Percentiles rank a stretch among this genome's conserved stretches.
Evolutionary conservation across 1,284 basidiomycete species (phyloP).

Genomic region (Ustilago bromivora): DNA sequence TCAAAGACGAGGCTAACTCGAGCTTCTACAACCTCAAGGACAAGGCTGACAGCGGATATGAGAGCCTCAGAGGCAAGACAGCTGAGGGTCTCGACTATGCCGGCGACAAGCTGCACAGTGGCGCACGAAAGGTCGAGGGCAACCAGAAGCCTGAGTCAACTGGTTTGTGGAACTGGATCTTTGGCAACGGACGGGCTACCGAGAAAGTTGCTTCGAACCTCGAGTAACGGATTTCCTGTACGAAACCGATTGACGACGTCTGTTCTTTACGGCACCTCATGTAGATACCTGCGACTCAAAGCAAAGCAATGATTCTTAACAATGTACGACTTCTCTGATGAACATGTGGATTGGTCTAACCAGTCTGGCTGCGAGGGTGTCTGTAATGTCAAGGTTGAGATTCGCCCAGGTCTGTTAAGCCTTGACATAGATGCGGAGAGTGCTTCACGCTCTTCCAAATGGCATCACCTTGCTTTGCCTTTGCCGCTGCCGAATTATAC

Average conservation of each 20-base stretch:
- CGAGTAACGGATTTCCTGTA: conserved; percentile 25
- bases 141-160: conserved; percentile 39
- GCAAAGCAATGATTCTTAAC: not conserved
- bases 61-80: conserved; percentile 33
- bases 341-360: too few relatives aligned
- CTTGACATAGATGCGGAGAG: not conserved
- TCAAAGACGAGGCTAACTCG: conserved; percentile 43
- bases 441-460: conserved; percentile 9
- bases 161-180: conserved; percentile 53
- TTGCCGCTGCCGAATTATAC: not conserved
- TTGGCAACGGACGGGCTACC: conserved; percentile 42
- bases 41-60: conserved; percentile 41
- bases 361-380: too few relatives aligned
- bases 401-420: not conserved
- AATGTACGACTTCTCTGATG: not conserved
- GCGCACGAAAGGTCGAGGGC: conserved; percentile 43
- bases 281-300: not conserved
- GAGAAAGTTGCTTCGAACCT: conserved; percentile 49
- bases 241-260: not conserved
- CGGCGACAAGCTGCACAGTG: conserved; percentile 43
- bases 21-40: conserved; percentile 39
- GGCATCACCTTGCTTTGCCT: conserved; percentile 16
- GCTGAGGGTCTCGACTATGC: conserved; percentile 47
- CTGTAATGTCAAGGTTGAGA: not conserved
- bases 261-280: not conserved